These are phyloP conservation scores for Termitomyces sp. DNA, from an alignment of 768 basidiomycete species.

Conservation along the genomic window DNA sequence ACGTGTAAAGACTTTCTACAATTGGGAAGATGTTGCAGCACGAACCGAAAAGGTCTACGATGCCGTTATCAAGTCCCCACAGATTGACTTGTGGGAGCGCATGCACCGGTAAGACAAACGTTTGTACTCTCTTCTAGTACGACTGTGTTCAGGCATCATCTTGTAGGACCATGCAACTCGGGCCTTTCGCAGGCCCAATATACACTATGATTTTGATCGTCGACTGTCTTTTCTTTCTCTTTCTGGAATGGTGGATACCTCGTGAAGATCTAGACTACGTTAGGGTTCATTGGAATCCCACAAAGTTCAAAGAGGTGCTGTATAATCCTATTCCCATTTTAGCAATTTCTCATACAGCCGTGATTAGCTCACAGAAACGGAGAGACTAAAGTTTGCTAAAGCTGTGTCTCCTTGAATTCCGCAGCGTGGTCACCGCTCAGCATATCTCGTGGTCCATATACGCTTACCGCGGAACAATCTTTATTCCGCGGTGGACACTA, in stretches of 20 bases:
- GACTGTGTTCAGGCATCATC: not conserved
- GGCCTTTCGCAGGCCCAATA: constrained; percentile 79
- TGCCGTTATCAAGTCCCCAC: constrained; percentile 51
- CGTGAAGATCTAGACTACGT: constrained; percentile 74
- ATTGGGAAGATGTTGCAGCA: constrained; percentile 73
- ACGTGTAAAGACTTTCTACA: constrained; percentile 77
- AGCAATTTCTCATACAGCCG: not conserved
- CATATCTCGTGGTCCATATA: not conserved
- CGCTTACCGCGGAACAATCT: not conserved
- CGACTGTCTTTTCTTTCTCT: constrained; percentile 80
- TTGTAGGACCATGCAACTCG: constrained; percentile 68
- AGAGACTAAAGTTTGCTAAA: not conserved
- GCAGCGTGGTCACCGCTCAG: not conserved
- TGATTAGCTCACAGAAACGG: constrained; percentile 5
- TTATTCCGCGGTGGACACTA: not conserved
- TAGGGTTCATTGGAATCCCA: constrained; percentile 51
- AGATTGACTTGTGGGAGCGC: constrained; percentile 71
- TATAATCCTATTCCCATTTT: not conserved
- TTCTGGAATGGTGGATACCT: constrained; percentile 84
- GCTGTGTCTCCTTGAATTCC: not conserved
- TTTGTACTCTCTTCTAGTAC: not conserved
- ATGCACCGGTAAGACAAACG: constrained; percentile 52
- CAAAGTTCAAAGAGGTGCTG: constrained; percentile 29
- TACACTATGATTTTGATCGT: constrained; percentile 86
- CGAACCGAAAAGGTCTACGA: constrained; percentile 84